Evolutionary conservation across 1,284 basidiomycete species (phyloP), one percentile per base, ranked within the genome.

Genomic region (Bondarzewia mesenterica): DNA sequence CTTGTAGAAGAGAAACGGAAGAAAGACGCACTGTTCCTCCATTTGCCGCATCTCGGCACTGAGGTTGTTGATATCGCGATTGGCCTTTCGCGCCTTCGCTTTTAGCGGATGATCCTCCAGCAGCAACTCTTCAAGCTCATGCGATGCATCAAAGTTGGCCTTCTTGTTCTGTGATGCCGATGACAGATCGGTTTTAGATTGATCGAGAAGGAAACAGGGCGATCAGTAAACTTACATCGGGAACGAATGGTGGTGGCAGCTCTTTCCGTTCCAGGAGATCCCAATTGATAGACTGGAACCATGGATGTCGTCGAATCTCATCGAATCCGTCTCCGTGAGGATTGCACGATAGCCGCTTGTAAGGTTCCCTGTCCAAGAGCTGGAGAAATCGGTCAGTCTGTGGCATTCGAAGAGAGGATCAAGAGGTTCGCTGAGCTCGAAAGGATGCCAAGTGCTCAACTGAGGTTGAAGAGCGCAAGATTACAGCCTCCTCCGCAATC

Each of bases 141-240:
- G 94, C 14, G 95, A 96, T n/a, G 94, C 94, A 63, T 99, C 95
- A 64, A 98, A 99, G 66, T 99, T 98, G 18, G 95, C 93, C 66
- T 95, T 95, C 70, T 97, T 97, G 20, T 85, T 84, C 92, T 96
- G 63, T 42, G 49, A 16, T 18, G 4, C 38, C 25, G 15, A 29
- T n/a, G 12, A 22, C 12, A 26, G 6, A 32, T 7, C 37, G 40
- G 15, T 32, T 39, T 26, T 25, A 41, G 35, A 39, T 20, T 7
- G 21, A 18, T 35, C 6, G 18, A 36, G 5, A 16, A 16, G 44
- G 18, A 36, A 18, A 47, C 16, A 12, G 3, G 35, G 10, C 8
- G 18, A 35, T 10, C 14, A 1, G 20, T 18, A 47, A 7, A 73
- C 85, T 58, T 64, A 90, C 90, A 64, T 98, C 94, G 46, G 95